Conservation (phyloP, 352 stramenopile species). For the Phytophthora pistaciae region DNA sequence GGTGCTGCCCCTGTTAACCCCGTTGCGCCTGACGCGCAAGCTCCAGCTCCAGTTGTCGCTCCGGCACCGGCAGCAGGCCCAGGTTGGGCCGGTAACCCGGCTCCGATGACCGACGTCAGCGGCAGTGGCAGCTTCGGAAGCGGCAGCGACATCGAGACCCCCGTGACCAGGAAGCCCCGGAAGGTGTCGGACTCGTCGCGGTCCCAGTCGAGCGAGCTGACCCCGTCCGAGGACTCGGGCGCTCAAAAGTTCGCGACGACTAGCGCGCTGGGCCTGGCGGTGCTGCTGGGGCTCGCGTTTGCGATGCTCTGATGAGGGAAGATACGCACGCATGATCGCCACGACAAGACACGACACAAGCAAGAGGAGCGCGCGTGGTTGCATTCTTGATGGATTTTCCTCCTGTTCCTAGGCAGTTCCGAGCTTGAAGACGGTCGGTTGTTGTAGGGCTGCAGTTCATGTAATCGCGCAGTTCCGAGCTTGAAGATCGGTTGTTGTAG, state of each 20-base stretch:
- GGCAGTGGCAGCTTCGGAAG: conserved; percentile 28
- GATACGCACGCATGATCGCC: conserved; percentile 30
- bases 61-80: neutral
- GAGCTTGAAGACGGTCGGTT: conserved; percentile 18
- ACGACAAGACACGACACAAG: conserved; percentile 30
- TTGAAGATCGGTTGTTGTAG: conserved; percentile 12
- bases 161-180: conserved; percentile 25
- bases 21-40: neutral
- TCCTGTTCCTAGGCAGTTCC: conserved; percentile 19
- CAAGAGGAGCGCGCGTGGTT: conserved; percentile 3
- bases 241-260: conserved; percentile 7
- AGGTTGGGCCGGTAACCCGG: conserved; percentile 10
- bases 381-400: conserved; percentile 33
- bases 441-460: neutral
- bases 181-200: conserved; percentile 14
- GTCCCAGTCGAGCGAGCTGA: conserved; percentile 14
- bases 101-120: conserved; percentile 25
- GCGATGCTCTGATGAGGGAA: conserved; percentile 32
- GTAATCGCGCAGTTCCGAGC: conserved; percentile 16
- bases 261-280: conserved; percentile 9
- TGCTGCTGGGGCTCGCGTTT: conserved; percentile 20
- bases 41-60: conserved; percentile 5
- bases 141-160: conserved; percentile 18
- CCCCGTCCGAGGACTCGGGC: conserved; percentile 23
- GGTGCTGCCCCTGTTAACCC: conserved; percentile 2